Evolutionary conservation across 2,329 filamentous ascomycete species (phyloP), one percentile per base, ranked within the genome.

Genomic region (Epichloe glyceriae): DNA sequence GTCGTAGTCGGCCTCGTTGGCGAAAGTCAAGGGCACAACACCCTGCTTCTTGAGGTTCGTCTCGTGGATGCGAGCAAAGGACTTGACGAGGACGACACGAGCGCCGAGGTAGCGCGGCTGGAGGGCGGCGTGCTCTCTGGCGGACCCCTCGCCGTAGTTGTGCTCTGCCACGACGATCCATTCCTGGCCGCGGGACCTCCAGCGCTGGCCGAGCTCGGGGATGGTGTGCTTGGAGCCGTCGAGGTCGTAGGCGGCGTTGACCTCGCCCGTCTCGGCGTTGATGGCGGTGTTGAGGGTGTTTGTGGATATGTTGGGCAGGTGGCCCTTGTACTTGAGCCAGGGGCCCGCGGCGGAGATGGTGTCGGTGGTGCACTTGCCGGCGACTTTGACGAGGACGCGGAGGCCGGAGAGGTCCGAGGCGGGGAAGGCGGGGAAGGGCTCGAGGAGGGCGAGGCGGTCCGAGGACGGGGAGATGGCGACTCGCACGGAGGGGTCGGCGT

Each of bases 291-390:
- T 96, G 57, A 98, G 81, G 2, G 93, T 98, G 78, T 98, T 98
- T 64, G 88, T 88, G 60, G 84, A 86, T 68, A 98, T 98, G 75
- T 98, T 98, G 67, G 93, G 88, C 55, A 98, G 80, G 70, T 98
- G 93, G 55, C 93, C 93, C 76, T 97, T 97, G 81, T 97, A 98
- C 72, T 97, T 97, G 59, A 98, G 80, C 91, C 91, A 97, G 15
- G 91, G 91, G 5, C 91, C 91, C 1, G 91, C 91, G 35, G 91
- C 91, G 38, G 90, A 97, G 70, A 98, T 98, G 60, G 93, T 97
- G 70, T 98, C 93, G 42, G 93, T 98, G 52, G 93, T 98, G 76
- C 93, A 98, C 73, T 98, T 95, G 57, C 93, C 93, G 56, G 90
- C 86, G 56, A 97, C 86, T 73, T 97, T 97, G 75, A 95, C 91